These are phyloP conservation scores for Bipolaris victoriae DNA, from an alignment of 2,329 filamentous ascomycete genomes.

Conservation along the genomic window DNA sequence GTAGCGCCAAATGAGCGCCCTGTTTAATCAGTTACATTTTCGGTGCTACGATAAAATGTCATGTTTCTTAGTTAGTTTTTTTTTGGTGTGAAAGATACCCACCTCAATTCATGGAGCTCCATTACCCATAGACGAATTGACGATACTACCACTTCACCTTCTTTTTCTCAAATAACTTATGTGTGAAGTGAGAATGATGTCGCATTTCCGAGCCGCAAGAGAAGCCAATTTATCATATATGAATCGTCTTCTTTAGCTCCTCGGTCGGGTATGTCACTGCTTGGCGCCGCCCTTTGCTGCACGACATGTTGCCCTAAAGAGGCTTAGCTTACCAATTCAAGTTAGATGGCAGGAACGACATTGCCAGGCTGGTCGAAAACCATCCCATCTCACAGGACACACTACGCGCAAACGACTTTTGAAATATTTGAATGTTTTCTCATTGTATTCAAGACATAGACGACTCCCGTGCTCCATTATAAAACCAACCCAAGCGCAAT, in stretches of 20 bases:
- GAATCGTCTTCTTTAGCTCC: neutral
- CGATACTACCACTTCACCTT: constrained; percentile 5
- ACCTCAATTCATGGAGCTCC: constrained; percentile 18
- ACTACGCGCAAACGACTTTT: neutral
- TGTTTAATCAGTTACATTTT: constrained; percentile 12
- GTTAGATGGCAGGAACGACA: neutral
- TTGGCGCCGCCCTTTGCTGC: constrained; percentile 18
- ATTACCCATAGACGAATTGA: constrained; percentile 6
- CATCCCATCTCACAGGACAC: neutral
- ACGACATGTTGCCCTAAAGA: constrained; percentile 15
- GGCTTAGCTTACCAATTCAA: constrained; percentile 4
- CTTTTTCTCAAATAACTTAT: neutral
- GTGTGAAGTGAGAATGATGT: neutral
- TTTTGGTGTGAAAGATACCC: constrained; percentile 34
- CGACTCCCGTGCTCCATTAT: neutral
- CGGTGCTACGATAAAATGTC: constrained; percentile 21
- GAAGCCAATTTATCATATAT: neutral
- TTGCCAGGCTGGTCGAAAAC: neutral
- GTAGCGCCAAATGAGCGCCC: neutral
- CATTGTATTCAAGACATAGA: constrained; percentile 10
- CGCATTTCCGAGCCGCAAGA: neutral
- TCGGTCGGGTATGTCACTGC: neutral
- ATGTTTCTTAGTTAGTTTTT: constrained; percentile 20
- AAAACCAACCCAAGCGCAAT: constrained; percentile 2
- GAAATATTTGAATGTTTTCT: constrained; percentile 1